Evolutionary conservation across 306 rosid species (phyloP).

Genomic region (Rosa persica): DNA sequence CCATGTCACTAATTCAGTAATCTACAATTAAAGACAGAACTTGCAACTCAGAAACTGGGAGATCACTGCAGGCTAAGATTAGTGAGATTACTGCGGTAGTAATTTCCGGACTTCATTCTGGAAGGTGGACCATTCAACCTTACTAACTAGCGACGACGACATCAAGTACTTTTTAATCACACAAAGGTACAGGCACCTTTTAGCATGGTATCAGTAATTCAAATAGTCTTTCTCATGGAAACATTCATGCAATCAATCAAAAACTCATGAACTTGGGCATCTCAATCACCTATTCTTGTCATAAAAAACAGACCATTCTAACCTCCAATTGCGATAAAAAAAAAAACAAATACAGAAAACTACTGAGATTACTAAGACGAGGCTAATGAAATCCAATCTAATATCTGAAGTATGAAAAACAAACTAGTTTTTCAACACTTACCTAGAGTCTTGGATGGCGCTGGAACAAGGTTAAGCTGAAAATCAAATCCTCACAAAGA

Average conservation of each 20-base stretch:
- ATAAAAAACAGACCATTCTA: slow-evolving; percentile 13
- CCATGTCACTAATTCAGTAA: too few species aligned
- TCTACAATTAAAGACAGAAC: too few species aligned
- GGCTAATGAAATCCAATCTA: too few species aligned
- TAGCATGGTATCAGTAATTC: slow-evolving; percentile 82
- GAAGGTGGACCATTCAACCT: slow-evolving; percentile 80
- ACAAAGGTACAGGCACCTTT: slow-evolving; percentile 83
- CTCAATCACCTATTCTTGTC: neutral
- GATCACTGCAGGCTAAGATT: too few species aligned
- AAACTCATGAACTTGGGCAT: neutral
- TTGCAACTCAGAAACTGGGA: too few species aligned
- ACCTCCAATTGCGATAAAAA: neutral
- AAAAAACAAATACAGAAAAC: slow-evolving; percentile 3
- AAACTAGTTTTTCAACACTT: too few species aligned
- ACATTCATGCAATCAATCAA: slow-evolving; percentile 57
- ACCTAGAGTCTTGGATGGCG: too few species aligned
- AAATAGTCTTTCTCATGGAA: slow-evolving; percentile 92
- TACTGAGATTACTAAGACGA: too few species aligned
- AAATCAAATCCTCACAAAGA: too few species aligned
- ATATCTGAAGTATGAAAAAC: too few species aligned
- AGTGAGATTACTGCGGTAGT: too few species aligned
- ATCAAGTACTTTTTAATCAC: slow-evolving; percentile 64
- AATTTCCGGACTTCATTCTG: slow-evolving; percentile 79
- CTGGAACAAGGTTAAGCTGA: too few species aligned
- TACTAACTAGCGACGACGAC: slow-evolving; percentile 48